A percentile compares a stretch with the other conserved stretches of the same genome.
Evolutionary conservation across 352 stramenopile species (phyloP).

Genomic region (Albugo candida): DNA sequence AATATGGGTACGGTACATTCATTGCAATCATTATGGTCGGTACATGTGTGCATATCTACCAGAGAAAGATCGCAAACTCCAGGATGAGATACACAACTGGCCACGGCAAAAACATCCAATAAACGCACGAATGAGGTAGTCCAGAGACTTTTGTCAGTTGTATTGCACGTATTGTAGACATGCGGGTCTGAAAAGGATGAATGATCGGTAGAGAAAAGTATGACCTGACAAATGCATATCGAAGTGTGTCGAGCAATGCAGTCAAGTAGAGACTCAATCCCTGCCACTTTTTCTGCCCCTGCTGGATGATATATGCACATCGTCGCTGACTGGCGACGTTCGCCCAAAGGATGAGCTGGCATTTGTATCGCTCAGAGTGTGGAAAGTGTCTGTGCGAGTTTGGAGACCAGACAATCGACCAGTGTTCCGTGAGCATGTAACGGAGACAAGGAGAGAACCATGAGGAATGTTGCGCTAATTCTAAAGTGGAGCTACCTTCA

Average conservation of each 20-base stretch:
- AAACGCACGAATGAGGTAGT: too few relatives aligned
- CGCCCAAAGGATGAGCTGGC: conserved; percentile 25
- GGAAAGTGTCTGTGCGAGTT: conserved; percentile 30
- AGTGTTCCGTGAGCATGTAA: conserved; percentile 25
- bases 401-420: conserved; percentile 39
- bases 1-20: too few relatives aligned
- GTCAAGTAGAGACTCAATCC: background rate
- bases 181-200: background rate
- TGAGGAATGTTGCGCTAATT: conserved; percentile 6
- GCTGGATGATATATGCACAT: too few relatives aligned
- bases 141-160: too few relatives aligned
- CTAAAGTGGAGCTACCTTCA: conserved; percentile 3
- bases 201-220: background rate
- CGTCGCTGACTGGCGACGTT: conserved; percentile 19
- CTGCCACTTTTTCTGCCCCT: background rate
- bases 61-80: conserved; percentile 37
- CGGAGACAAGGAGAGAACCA: conserved; percentile 22
- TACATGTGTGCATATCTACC: conserved; percentile 11
- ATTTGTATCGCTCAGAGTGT: conserved; percentile 28
- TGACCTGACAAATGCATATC: background rate
- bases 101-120: conserved; percentile 23
- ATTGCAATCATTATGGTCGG: too few relatives aligned
- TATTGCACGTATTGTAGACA: conserved; percentile 2
- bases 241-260: background rate
- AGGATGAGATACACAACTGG: conserved; percentile 27